A percentile compares a stretch with the other conserved stretches of the same genome.
These are phyloP conservation scores for Penicillium soppii DNA, from an alignment of 495 filamentous ascomycete genomes.

Conservation along the genomic window DNA sequence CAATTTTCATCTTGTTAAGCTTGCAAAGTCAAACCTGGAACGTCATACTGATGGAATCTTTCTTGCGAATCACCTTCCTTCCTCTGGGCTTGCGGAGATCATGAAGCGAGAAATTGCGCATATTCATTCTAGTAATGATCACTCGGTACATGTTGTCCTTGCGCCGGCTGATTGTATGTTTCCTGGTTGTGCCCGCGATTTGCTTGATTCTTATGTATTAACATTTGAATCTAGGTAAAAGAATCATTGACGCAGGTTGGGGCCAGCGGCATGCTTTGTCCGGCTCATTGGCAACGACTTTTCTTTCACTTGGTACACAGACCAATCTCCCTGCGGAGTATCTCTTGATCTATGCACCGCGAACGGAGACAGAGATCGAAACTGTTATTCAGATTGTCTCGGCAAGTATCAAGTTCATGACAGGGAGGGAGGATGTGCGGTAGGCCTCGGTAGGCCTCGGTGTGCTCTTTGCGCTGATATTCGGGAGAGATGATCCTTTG, in stretches of 20 bases:
- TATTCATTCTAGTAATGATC: slow-evolving; percentile 64
- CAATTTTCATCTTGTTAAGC: slow-evolving; percentile 34
- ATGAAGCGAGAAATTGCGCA: slow-evolving; percentile 72
- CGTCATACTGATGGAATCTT: slow-evolving; percentile 31
- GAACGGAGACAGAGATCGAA: slow-evolving; percentile 64
- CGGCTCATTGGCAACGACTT: slow-evolving; percentile 41
- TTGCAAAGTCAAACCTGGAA: slow-evolving; percentile 26
- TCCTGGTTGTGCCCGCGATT: background rate
- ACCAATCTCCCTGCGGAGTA: slow-evolving; percentile 57
- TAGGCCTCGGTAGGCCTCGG: background rate
- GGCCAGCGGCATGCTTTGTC: slow-evolving; percentile 86
- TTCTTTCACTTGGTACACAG: slow-evolving; percentile 44
- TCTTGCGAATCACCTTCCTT: slow-evolving; percentile 21
- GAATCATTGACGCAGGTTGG: slow-evolving; percentile 78
- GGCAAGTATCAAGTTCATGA: slow-evolving; percentile 51
- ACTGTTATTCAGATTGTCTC: slow-evolving; percentile 69
- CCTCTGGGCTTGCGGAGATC: slow-evolving; percentile 13
- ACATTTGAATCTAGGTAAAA: slow-evolving; percentile 46
- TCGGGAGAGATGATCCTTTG: background rate
- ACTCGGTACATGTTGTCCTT: slow-evolving; percentile 72
- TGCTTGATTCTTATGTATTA: background rate
- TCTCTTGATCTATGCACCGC: slow-evolving; percentile 81
- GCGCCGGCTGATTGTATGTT: slow-evolving; percentile 66
- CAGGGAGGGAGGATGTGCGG: slow-evolving; percentile 29
- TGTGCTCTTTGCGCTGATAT: background rate